Percentiles rank a stretch among this genome's conserved stretches.
Conservation (phyloP, 2,329 filamentous ascomycete species). For the Knufia petricola region DNA sequence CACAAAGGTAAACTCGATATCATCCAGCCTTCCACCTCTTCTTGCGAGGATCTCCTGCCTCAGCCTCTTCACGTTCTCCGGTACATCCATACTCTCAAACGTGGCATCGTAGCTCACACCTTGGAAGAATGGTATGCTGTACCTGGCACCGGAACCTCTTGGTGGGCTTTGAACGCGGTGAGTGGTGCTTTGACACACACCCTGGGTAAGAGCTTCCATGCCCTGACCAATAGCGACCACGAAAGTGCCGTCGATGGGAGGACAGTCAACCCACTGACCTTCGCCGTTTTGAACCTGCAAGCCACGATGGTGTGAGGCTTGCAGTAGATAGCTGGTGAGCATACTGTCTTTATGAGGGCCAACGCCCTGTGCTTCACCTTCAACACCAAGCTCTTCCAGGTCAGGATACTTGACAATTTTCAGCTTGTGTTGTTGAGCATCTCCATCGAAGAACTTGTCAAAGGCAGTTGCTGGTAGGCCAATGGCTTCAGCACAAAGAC, state of each 20-base stretch:
- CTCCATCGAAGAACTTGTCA: slow-evolving; percentile 62
- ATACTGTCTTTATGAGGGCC: slow-evolving; percentile 80
- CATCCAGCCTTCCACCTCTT: slow-evolving; percentile 48
- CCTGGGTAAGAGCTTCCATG: slow-evolving; percentile 72
- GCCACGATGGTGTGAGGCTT: slow-evolving; percentile 65
- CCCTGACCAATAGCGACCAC: slow-evolving; percentile 85
- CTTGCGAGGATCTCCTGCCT: slow-evolving; percentile 48
- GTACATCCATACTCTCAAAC: slow-evolving; percentile 67
- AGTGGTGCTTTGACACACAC: slow-evolving; percentile 72
- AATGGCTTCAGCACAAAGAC: slow-evolving; percentile 76
- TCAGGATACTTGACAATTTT: slow-evolving; percentile 87
- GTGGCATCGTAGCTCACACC: slow-evolving; percentile 69
- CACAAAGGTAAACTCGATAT: slow-evolving; percentile 80
- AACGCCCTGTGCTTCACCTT: slow-evolving; percentile 45
- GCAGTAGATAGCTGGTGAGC: slow-evolving; percentile 71
- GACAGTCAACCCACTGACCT: slow-evolving; percentile 74
- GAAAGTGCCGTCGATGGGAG: slow-evolving; percentile 64
- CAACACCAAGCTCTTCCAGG: slow-evolving; percentile 46
- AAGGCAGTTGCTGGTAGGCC: slow-evolving; percentile 61
- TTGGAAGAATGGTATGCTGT: slow-evolving; percentile 80
- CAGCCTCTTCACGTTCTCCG: slow-evolving; percentile 53
- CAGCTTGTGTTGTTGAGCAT: slow-evolving; percentile 65
- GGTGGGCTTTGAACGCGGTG: slow-evolving; percentile 70
- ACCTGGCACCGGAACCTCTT: slow-evolving; percentile 61
- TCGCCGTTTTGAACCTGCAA: slow-evolving; percentile 73